Conservation (phyloP, 768 basidiomycete species). For the Pulveroboletus sp. region DNA sequence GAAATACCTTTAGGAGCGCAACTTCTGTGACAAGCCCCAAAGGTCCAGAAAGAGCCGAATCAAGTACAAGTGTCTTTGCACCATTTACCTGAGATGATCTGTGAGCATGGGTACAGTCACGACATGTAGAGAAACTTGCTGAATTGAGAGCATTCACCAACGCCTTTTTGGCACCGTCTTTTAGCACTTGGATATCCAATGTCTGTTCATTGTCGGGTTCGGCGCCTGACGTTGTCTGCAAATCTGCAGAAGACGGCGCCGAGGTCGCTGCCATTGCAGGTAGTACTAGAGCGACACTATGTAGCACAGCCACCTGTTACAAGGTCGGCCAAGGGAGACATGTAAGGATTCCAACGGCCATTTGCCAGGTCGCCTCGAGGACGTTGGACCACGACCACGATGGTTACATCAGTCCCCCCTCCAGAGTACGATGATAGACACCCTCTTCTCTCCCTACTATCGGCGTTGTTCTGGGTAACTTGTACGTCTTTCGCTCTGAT, state of each 20-base stretch:
- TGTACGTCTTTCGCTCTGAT: slow-evolving; percentile 44
- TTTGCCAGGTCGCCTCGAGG: too few relatives aligned
- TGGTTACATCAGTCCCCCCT: slow-evolving; percentile 21
- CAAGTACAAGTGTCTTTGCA: slow-evolving; percentile 94
- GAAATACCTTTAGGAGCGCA: slow-evolving; percentile 77
- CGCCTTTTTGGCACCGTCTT: slow-evolving; percentile 77
- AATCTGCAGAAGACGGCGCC: slow-evolving; percentile 32
- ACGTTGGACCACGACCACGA: slow-evolving; percentile 17
- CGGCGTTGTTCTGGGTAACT: slow-evolving; percentile 83
- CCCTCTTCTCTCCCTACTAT: slow-evolving; percentile 72
- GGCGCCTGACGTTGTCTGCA: slow-evolving; percentile 32
- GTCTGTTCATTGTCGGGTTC: slow-evolving; percentile 36
- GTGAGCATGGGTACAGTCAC: slow-evolving; percentile 3
- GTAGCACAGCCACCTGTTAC: slow-evolving; percentile 31
- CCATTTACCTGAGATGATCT: slow-evolving; percentile 69
- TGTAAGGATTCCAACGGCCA: slow-evolving; percentile 2
- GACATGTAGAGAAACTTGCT: slow-evolving; percentile 35
- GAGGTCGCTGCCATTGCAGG: slow-evolving; percentile 28
- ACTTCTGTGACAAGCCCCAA: slow-evolving; percentile 95
- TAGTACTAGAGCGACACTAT: too few relatives aligned
- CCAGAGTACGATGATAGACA: slow-evolving; percentile 46
- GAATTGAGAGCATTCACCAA: slow-evolving; percentile 85
- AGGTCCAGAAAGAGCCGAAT: slow-evolving; percentile 83
- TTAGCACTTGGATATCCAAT: slow-evolving; percentile 64
- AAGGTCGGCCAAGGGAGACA: slow-evolving; percentile 8